Evolutionary conservation across 352 stramenopile genomes (phyloP), one percentile per base, ranked within the genome.

Genomic region (Pythium rishiriense): DNA sequence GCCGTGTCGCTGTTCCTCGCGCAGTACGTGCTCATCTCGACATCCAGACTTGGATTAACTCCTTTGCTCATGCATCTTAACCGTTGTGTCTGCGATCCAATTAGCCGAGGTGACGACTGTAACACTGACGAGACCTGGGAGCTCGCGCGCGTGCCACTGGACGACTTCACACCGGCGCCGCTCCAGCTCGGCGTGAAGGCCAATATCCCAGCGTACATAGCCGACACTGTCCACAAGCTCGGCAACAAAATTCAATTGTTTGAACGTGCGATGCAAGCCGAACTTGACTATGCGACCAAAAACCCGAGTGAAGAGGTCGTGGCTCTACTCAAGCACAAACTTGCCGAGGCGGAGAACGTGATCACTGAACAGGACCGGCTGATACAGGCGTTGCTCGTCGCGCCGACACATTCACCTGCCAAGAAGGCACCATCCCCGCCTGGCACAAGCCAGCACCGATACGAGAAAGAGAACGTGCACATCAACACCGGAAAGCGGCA

Each of bases 311-410:
- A 75, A 29, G 64, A 79, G 25, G 58, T 83, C 4, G 58, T 84
- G 5, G 29, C 24, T n/a, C 28, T 54, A 1, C 75, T 93, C n/a
- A 78, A 78, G 41, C 37, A 78, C 25, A 93, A 93, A 58, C 75
- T 93, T 9, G 73, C 75, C 11, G 79, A 90, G 22, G 83, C 83
- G 0, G 75, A 91, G 25, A 62, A 51, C 7, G 78, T 93, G 61
- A 85, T 93, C 28, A 59, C 65, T 0, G 81, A 93, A 49, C 83
- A 93, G 60, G 81, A 93, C 48, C 74, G 86, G 49, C 64, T 93
- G 26, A 60, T 93, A 33, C 83, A 93, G 70, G 83, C 81, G 14
- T 85, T 81, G 11, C 45, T 93, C 45, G 3, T 69, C 2, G 15
- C 35, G 3, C 25, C 47, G 11, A n/a, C 37, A 7, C 21, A 29